Evolutionary conservation across 148 eudicot species (phyloP), one percentile per base, ranked within the genome.

Genomic region (Suaeda aralocaspica): DNA sequence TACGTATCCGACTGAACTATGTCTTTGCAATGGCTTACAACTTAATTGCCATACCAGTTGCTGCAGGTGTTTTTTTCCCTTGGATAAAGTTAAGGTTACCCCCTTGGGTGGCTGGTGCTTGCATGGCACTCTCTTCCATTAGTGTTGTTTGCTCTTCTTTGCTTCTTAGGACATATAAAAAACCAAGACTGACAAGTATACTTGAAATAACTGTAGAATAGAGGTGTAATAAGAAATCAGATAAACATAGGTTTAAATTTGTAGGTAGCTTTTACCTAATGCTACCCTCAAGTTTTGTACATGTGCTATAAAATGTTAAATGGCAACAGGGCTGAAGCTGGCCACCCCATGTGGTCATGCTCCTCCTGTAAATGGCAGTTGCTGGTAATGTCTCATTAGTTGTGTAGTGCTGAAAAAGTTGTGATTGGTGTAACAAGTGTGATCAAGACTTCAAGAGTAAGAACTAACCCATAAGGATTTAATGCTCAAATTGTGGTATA

Each of bases 31-130:
- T 87, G 92, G 92, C 87, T 7, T 94, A 94, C 78, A 94, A 94
- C 58, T 50, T 94, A 7, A 73, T 91, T 12, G 97, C 97, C 42
- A 87, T 94, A 42, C 98, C 98, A 15, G 77, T 94, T 21, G 95
- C 98, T 5, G 96, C 97, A 0, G 98, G 98, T 29, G 84, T 84
- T 44, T 81, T 94, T 45, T 94, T 80, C 36, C 98, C 98, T 29
- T 86, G 74, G 81, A 63, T 91, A 18, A 75, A 69, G 69, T 33
- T 91, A 56, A 80, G 64, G 82, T 76, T 94, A 77, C 98, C 98
- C 16, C 98, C 98, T 12, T 94, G 98, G 98, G 88, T 85, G 19
- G 97, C 98, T 10, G 98, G 98, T 63, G 92, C 97, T 7, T 94
- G 98, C 78, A 94, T 94, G 98, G 98, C 98, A 29, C 72, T 94